Evolutionary conservation across 108 stramenopile species (phyloP), one percentile per base, ranked within the genome.

Genomic region (Cyclotella baltica): DNA sequence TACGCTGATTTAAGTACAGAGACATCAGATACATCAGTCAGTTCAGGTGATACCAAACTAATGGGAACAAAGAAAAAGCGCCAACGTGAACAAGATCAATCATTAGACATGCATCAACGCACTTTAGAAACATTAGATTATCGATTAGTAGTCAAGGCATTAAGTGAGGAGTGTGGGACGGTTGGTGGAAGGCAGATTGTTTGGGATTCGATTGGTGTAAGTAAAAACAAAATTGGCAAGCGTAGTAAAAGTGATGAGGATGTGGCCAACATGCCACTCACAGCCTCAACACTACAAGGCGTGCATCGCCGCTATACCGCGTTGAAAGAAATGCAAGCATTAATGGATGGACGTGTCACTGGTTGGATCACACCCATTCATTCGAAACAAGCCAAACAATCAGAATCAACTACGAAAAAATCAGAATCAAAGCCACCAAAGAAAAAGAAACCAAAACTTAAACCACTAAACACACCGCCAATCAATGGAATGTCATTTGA

Each of bases 51-150:
- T 28, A 34, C 4, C 29, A 64, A 19, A 3, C 43, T 25, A 35
- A 67, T 38, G 43, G 56, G 5, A 63, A 25, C 22, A 31, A 29
- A 33, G 6, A 67, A 68, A 5, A 22, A 23, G 48, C 30, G 36
- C 62, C 48, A 63, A 34, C 2, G 46, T 16, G 73, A 77, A 69
- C 72, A 67, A 59, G 69, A 81, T 62, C 52, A 81, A 27, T 61
- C 61, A 18, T 46, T 94, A 6, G 86, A 94, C 74, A 73, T 94
- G 37, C 83, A 81, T 55, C 83, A 83, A 38, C 84, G 93, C 4
- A 89, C 89, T 23, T 50, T 88, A 11, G 91, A 92, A 27, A 90
- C 91, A 2, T 57, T 94, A 47, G 93, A 94, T 55, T 92, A 90
- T 83, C 89, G 86, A 27, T 53, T 72, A 3, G 80, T 94, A 3